These are phyloP conservation scores for Centella asiatica DNA, from an alignment of 129 eudicot genomes.

Conservation along the genomic window DNA sequence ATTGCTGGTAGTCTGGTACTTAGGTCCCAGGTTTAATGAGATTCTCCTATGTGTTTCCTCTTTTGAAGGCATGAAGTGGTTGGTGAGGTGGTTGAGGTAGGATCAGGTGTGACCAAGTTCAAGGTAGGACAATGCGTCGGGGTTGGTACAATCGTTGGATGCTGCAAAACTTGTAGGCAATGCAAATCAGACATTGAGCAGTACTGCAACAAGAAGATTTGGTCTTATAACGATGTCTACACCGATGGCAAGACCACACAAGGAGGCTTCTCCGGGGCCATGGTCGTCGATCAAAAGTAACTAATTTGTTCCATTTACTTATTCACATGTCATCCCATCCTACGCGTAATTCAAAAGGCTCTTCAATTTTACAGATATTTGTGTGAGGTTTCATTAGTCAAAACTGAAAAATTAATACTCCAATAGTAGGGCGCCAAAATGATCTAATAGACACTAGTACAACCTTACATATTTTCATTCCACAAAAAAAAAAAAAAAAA, in stretches of 20 bases:
- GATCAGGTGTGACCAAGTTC: slow-evolving; percentile 67
- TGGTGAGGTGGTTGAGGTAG: slow-evolving; percentile 94
- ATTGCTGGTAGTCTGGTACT: slow-evolving; percentile 1
- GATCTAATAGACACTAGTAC: no score
- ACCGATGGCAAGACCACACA: slow-evolving; percentile 94
- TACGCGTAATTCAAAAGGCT: no score
- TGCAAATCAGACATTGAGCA: slow-evolving; percentile 77
- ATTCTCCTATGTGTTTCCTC: neutral
- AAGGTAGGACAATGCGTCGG: slow-evolving; percentile 74
- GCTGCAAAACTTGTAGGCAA: slow-evolving; percentile 59
- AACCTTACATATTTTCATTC: no score
- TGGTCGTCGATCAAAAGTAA: slow-evolving; percentile 82
- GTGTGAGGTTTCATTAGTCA: no score
- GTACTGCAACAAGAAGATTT: slow-evolving; percentile 86
- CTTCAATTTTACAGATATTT: no score
- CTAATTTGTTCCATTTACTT: neutral
- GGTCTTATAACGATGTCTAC: slow-evolving; percentile 90
- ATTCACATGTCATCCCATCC: no score
- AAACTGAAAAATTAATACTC: no score
- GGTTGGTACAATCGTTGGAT: slow-evolving; percentile 72
- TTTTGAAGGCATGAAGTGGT: slow-evolving; percentile 82
- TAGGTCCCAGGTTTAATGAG: neutral
- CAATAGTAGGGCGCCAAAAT: no score
- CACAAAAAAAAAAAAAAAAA: no score
- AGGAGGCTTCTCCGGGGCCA: slow-evolving; percentile 77